Conservation (phyloP, 2,329 filamentous ascomycete genomes). For the Arachnomyces sp. region DNA sequence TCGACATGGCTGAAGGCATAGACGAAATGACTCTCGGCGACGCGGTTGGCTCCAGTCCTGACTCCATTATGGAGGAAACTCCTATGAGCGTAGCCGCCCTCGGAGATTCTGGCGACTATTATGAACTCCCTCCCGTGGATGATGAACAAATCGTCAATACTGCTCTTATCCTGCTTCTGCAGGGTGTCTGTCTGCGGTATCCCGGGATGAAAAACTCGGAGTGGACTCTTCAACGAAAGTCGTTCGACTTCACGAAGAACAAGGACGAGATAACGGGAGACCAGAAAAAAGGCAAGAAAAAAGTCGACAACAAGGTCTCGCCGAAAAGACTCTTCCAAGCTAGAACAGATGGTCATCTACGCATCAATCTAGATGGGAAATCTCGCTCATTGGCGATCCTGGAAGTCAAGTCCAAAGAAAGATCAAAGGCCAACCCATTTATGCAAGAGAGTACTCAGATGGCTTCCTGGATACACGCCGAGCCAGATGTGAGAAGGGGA, state of each 20-base stretch:
- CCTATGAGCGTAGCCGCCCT: no score
- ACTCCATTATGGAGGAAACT: no score
- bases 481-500: constrained; percentile 2
- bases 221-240: constrained; percentile 8
- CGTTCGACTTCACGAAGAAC: constrained; percentile 2
- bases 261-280: neutral
- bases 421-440: neutral
- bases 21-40: no score
- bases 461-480: constrained; percentile 12
- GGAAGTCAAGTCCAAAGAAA: constrained; percentile 6
- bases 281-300: neutral
- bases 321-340: constrained; percentile 5
- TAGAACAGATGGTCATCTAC: constrained; percentile 8
- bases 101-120: neutral
- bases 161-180: constrained; percentile 6
- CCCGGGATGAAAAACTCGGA: neutral
- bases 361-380: neutral
- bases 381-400: constrained; percentile 7
- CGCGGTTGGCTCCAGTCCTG: no score
- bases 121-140: constrained; percentile 2
- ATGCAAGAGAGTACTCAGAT: constrained; percentile 13
- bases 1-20: no score
- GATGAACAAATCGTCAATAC: constrained; percentile 11
- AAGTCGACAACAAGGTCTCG: neutral
- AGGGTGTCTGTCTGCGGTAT: constrained; percentile 5